A percentile compares a stretch with the other conserved stretches of the same genome.
Conservation (phyloP, 2,329 filamentous ascomycete genomes). For the Davidsoniella neocaledoniae region DNA sequence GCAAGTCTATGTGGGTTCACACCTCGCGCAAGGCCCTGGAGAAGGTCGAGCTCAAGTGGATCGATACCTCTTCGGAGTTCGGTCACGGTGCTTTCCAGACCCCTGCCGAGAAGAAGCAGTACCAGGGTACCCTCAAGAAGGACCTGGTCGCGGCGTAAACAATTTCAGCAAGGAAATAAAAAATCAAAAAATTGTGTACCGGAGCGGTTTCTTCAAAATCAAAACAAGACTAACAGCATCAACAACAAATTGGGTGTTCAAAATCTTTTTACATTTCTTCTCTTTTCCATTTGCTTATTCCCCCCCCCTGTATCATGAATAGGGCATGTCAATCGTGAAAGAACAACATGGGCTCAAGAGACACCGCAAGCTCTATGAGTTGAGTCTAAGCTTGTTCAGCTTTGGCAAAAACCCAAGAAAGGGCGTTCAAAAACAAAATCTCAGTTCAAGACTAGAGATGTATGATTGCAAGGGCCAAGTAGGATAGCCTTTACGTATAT, state of each 20-base stretch:
- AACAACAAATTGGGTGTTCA: slow-evolving; percentile 4
- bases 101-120: slow-evolving; percentile 90
- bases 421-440: too few relatives aligned
- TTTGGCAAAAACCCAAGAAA: too few relatives aligned
- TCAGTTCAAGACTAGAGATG: too few relatives aligned
- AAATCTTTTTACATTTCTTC: slow-evolving; percentile 3
- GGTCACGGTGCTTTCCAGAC: slow-evolving; percentile 99
- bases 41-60: slow-evolving; percentile 99
- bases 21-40: slow-evolving; percentile 89
- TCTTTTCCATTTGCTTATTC: slow-evolving; percentile 1
- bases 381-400: too few relatives aligned
- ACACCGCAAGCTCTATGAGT: too few relatives aligned
- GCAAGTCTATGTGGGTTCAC: slow-evolving; percentile 97
- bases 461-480: too few relatives aligned
- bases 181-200: slow-evolving; percentile 12
- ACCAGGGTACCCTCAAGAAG: slow-evolving; percentile 99
- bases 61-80: slow-evolving; percentile 99
- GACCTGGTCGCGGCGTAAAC: slow-evolving; percentile 42
- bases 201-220: slow-evolving; percentile 3
- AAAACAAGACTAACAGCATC: too few relatives aligned
- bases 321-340: too few relatives aligned
- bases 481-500: too few relatives aligned
- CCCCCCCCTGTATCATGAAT: too few relatives aligned
- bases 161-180: slow-evolving; percentile 12
- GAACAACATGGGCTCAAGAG: too few relatives aligned